These are phyloP conservation scores for Wickerhamomyces strasburgensis DNA, from an alignment of 805 yeast genomes.

Conservation along the genomic window DNA sequence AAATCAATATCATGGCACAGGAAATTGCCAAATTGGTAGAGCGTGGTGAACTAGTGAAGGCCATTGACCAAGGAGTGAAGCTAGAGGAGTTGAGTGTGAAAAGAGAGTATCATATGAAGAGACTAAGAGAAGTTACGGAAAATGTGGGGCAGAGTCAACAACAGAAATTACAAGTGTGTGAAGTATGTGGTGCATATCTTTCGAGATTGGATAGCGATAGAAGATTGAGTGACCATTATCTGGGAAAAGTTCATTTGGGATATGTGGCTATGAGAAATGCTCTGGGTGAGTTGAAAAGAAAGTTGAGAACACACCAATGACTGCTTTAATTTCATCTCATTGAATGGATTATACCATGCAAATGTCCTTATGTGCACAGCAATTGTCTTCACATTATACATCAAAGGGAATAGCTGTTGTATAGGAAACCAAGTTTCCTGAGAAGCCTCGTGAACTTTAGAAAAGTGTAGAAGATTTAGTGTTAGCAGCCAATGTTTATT, in stretches of 20 bases:
- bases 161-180: constrained; percentile 88
- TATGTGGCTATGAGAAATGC: constrained; percentile 68
- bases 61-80: constrained; percentile 43
- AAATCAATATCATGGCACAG: constrained; percentile 60
- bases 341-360: too few species aligned
- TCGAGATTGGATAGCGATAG: constrained; percentile 83
- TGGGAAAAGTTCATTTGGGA: constrained; percentile 82
- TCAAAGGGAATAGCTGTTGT: too few species aligned
- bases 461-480: too few species aligned
- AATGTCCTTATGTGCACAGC: too few species aligned
- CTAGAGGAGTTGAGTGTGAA: constrained; percentile 41
- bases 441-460: too few species aligned
- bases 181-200: constrained; percentile 82
- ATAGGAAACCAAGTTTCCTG: too few species aligned
- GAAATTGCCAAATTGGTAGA: constrained; percentile 53
- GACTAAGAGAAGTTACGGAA: constrained; percentile 58
- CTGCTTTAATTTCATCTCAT: too few species aligned
- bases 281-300: constrained; percentile 18
- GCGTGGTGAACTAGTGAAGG: constrained; percentile 45
- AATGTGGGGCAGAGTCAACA: constrained; percentile 80
- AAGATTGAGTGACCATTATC: constrained; percentile 82
- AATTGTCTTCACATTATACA: too few species aligned
- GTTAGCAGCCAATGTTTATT: too few species aligned
- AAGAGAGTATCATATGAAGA: constrained; percentile 49
- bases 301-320: background rate